phyloP scores from a whole-genome alignment of 371 early-diverging fungal species.

The Mucor ambiguus region DNA sequence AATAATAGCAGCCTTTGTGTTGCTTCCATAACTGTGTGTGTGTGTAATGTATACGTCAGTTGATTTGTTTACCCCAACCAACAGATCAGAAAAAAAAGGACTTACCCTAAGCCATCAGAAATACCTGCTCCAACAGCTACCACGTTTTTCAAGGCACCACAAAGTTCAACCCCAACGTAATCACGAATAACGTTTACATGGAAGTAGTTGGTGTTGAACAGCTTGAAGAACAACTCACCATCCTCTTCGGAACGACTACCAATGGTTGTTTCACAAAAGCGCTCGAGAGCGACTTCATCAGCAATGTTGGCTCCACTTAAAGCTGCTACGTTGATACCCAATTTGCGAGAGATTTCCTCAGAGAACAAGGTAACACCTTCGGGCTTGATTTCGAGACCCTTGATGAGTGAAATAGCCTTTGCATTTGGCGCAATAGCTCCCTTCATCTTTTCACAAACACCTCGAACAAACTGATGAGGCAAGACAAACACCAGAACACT shows the following conservation, averaged over 20 bases:
- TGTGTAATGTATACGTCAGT: conserved; percentile 1
- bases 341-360: conserved; percentile 79
- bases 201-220: conserved; percentile 93
- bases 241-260: conserved; percentile 74
- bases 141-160: conserved; percentile 99
- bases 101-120: conserved; percentile 76
- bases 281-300: conserved; percentile 92
- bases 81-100: neutral
- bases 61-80: conserved; percentile 10
- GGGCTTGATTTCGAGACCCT: conserved; percentile 85
- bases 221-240: conserved; percentile 76
- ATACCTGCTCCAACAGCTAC: conserved; percentile 98
- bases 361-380: conserved; percentile 84
- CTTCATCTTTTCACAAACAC: conserved; percentile 77
- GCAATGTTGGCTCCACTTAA: conserved; percentile 99
- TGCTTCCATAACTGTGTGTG: conserved; percentile 71
- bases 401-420: conserved; percentile 95
- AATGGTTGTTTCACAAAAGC: conserved; percentile 96
- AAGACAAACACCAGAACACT: conserved; percentile 95
- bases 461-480: conserved; percentile 96
- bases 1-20: conserved; percentile 98
- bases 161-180: conserved; percentile 94
- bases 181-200: conserved; percentile 85
- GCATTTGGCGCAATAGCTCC: conserved; percentile 67
- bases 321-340: conserved; percentile 81